Conservation (phyloP, 768 basidiomycete genomes). For the Cubamyces lactineus region DNA sequence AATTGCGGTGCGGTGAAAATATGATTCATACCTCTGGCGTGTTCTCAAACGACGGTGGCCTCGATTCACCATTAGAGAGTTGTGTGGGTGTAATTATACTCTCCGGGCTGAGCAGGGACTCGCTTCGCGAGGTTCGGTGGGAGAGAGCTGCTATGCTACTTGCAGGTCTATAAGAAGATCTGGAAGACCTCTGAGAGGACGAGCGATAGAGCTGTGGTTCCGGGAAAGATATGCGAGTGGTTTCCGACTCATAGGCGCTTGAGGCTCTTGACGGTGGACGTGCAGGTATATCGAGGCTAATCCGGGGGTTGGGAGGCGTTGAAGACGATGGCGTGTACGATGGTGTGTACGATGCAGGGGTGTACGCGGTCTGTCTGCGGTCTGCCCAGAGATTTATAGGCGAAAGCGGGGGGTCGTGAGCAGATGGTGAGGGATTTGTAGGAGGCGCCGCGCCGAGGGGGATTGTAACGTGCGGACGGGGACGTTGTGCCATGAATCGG, state of each 20-base stretch:
- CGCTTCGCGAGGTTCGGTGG: constrained; percentile 34
- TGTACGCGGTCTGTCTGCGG: constrained; percentile 19
- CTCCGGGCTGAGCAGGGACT: constrained; percentile 24
- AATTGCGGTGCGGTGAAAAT: neutral
- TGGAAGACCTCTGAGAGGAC: constrained; percentile 27
- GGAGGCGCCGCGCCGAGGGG: constrained; percentile 42
- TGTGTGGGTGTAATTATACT: constrained; percentile 19
- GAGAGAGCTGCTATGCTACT: constrained; percentile 6
- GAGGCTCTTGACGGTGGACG: constrained; percentile 41
- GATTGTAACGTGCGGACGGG: constrained; percentile 39
- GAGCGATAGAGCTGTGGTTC: constrained; percentile 36
- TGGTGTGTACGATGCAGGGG: constrained; percentile 19
- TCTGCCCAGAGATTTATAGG: constrained; percentile 41
- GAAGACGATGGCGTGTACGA: constrained; percentile 10
- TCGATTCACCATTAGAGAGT: constrained; percentile 26
- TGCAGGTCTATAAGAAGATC: constrained; percentile 21
- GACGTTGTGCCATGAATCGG: constrained; percentile 27
- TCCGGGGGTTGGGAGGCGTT: constrained; percentile 24
- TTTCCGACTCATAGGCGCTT: constrained; percentile 39
- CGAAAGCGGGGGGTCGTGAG: constrained; percentile 36
- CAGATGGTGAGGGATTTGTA: constrained; percentile 35
- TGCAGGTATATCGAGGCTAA: constrained; percentile 32
- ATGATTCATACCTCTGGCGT: constrained; percentile 36
- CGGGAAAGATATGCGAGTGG: constrained; percentile 29
- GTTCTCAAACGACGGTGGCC: constrained; percentile 33